Evolutionary conservation across 768 basidiomycete genomes (phyloP).

Genomic region (Tubosaeta sp.): DNA sequence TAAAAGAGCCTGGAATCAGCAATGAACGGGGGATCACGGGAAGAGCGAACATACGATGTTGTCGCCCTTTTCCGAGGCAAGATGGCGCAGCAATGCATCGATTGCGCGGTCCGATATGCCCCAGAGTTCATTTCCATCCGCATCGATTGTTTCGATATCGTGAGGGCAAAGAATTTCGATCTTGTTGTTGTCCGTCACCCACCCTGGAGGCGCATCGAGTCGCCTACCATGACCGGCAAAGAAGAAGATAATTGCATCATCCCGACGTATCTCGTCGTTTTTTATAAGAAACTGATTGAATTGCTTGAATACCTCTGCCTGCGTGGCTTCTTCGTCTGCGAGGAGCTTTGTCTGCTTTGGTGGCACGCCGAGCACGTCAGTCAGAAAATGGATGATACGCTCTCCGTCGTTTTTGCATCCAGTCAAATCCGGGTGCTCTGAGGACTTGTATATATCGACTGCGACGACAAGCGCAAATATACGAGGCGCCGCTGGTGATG

Average conservation of each 20-base stretch:
- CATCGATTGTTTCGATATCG: conserved; percentile 3
- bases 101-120: conserved; percentile 17
- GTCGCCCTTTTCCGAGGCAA: conserved; percentile 16
- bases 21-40: background rate
- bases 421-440: background rate
- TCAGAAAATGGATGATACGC: conserved; percentile 13
- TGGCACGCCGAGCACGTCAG: conserved; percentile 10
- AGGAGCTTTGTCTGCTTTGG: conserved; percentile 11
- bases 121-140: conserved; percentile 3
- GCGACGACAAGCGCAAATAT: conserved; percentile 19
- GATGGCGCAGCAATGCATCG: conserved; percentile 9
- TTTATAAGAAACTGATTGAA: conserved; percentile 11
- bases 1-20: background rate
- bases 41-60: conserved; percentile 11
- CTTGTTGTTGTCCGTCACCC: conserved; percentile 12
- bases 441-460: conserved; percentile 10
- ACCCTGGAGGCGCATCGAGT: conserved; percentile 9
- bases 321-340: conserved; percentile 11
- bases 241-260: conserved; percentile 18
- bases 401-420: conserved; percentile 20
- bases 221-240: conserved; percentile 17
- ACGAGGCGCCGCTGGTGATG: conserved; percentile 2
- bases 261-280: conserved; percentile 5
- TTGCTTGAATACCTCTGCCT: background rate
- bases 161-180: conserved; percentile 15